These are phyloP conservation scores for Fusarium goolgardi DNA, from an alignment of 2,329 filamentous ascomycete species.

Conservation along the genomic window DNA sequence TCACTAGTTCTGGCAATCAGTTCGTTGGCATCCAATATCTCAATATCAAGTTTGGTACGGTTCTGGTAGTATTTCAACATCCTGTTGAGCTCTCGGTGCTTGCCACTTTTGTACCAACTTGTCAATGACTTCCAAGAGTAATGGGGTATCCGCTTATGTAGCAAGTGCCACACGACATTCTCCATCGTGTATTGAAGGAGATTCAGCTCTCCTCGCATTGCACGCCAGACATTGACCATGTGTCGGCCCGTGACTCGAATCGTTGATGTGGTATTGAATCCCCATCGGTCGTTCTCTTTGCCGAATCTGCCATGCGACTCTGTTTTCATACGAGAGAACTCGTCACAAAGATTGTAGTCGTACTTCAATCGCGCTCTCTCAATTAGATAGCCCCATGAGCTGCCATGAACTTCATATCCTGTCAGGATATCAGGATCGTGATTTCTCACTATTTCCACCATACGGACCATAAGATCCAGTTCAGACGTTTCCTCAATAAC, in stretches of 20 bases:
- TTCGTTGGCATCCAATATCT: constrained; percentile 91
- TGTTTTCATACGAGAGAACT: constrained; percentile 88
- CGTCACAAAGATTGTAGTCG: constrained; percentile 89
- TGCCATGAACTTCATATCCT: constrained; percentile 92
- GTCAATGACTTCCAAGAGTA: constrained; percentile 85
- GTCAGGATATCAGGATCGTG: constrained; percentile 93
- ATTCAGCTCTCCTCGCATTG: constrained; percentile 93
- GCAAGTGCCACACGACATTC: constrained; percentile 90
- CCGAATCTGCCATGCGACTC: constrained; percentile 86
- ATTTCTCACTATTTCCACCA: constrained; percentile 85
- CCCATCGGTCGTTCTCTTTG: constrained; percentile 90
- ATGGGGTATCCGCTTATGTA: constrained; percentile 89
- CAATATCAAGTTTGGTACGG: constrained; percentile 83
- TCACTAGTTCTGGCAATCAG: constrained; percentile 90
- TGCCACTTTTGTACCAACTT: constrained; percentile 79
- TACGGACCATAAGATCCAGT: constrained; percentile 83
- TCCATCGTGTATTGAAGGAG: constrained; percentile 96
- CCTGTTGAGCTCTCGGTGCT: constrained; percentile 75
- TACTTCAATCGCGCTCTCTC: constrained; percentile 88
- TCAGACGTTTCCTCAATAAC: constrained; percentile 82
- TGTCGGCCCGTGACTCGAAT: constrained; percentile 94
- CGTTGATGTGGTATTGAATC: constrained; percentile 91
- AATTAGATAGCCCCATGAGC: constrained; percentile 95
- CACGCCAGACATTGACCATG: constrained; percentile 97
- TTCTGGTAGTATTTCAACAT: constrained; percentile 81